phyloP scores from a whole-genome alignment of 176 grass and related monocot genomes.

The Lolium perenne region DNA sequence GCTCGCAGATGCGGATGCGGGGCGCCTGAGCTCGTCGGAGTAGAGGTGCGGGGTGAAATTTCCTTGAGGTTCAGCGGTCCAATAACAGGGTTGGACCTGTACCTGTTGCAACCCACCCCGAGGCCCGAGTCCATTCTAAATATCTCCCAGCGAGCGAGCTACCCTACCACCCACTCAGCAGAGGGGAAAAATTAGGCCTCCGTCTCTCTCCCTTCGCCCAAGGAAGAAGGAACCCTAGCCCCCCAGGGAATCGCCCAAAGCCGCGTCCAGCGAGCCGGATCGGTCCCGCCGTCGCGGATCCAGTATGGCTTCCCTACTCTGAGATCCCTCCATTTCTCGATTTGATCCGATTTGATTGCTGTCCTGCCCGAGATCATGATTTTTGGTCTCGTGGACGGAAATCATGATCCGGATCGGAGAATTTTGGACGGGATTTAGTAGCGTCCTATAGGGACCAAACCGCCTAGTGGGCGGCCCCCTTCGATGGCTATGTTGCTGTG shows the following conservation, averaged over 20 bases:
- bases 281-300: background rate
- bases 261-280: background rate
- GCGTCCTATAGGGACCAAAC: background rate
- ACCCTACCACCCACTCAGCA: too few species aligned
- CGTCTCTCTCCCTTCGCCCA: too few species aligned
- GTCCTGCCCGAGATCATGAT: background rate
- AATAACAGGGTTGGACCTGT: too few species aligned
- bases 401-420: background rate
- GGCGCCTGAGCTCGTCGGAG: too few species aligned
- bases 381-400: background rate
- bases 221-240: slow-evolving; percentile 2
- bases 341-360: background rate
- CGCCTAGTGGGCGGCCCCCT: too few species aligned
- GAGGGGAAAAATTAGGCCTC: too few species aligned
- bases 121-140: too few species aligned
- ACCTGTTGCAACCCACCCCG: too few species aligned
- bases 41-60: too few species aligned
- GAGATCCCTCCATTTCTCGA: background rate
- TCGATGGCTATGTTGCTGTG: background rate
- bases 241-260: background rate
- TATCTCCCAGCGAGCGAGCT: too few species aligned
- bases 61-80: too few species aligned
- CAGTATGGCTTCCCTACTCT: slow-evolving; percentile 12
- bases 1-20: too few species aligned
- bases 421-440: background rate